Percentiles rank a stretch among this genome's conserved stretches.
phyloP scores from a whole-genome alignment of 495 filamentous ascomycete genomes.

The Daldinia grandis region DNA sequence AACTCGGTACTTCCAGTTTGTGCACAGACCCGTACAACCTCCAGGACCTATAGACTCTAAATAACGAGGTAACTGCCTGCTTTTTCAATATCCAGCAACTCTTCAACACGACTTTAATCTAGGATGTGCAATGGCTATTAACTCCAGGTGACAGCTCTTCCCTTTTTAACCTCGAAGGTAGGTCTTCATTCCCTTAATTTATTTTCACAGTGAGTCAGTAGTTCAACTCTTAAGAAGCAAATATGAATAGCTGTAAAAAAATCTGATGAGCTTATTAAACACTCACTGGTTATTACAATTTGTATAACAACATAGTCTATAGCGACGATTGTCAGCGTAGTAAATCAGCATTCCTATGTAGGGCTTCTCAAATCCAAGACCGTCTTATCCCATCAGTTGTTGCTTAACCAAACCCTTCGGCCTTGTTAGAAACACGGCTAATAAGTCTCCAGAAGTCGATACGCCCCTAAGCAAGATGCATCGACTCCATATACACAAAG shows the following conservation, averaged over 20 bases:
- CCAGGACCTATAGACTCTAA: neutral
- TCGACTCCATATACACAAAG: conserved; percentile 7
- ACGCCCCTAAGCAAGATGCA: conserved; percentile 9
- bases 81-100: neutral
- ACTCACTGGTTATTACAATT: neutral
- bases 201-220: neutral
- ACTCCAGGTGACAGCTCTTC: neutral
- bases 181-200: conserved; percentile 1
- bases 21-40: neutral
- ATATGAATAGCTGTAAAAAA: neutral
- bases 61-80: neutral
- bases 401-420: neutral
- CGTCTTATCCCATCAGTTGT: neutral
- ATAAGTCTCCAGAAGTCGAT: conserved; percentile 16
- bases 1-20: neutral
- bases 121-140: neutral
- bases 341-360: neutral
- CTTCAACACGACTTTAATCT: neutral
- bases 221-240: neutral
- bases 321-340: neutral
- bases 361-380: neutral
- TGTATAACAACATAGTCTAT: neutral
- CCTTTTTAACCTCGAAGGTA: neutral
- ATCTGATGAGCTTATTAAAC: neutral
- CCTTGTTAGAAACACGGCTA: neutral